Evolutionary conservation across 2,329 filamentous ascomycete genomes (phyloP), one percentile per base, ranked within the genome.

Genomic region (Rutstroemia sp.): DNA sequence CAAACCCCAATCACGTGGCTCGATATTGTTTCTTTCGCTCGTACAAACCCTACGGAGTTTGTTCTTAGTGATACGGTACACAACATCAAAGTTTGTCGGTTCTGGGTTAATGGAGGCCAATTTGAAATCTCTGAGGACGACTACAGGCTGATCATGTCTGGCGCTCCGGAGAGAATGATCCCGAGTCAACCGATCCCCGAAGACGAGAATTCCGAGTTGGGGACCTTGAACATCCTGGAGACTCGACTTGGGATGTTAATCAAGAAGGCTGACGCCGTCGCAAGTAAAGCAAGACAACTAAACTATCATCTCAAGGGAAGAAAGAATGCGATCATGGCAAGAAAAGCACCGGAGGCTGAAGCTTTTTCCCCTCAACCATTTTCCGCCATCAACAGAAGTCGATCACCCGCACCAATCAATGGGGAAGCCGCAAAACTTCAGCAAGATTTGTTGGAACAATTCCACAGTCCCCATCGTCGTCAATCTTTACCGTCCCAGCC

Each of bases 121-220:
- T 86, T 95, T 8, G 89, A 95, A 73, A 92, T 96, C 59, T 85
- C 83, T 18, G 90, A 95, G 70, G 90, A 95, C 69, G 90, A 96
- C 69, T 95, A 86, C 77, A 80, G 91, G 44, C 75, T 95, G 62
- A 92, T 95, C 62, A 83, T 85, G 54, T 92, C 88, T 41, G 90
- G 90, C 27, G 88, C 89, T 62, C 82, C 92, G 10, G 88, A 95
- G 70, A 86, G 90, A 67, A 81, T 91, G 71, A 90, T 91, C 18
- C 86, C 90, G 2, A 85, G 87, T 14, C 84, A 92, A 61, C 89
- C 90, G 0, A 85, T 94, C 49, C 83, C 88, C 58, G 90, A 95
- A 67, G 90, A 95, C 67, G 91, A 95, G 72, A 83, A 86, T 68
- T 90, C 90, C 62, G 90, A 96, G 69, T 72, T 95, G 39, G 89